These are phyloP conservation scores for Calycina herbarum DNA, from an alignment of 2,329 filamentous ascomycete genomes.

Conservation along the genomic window DNA sequence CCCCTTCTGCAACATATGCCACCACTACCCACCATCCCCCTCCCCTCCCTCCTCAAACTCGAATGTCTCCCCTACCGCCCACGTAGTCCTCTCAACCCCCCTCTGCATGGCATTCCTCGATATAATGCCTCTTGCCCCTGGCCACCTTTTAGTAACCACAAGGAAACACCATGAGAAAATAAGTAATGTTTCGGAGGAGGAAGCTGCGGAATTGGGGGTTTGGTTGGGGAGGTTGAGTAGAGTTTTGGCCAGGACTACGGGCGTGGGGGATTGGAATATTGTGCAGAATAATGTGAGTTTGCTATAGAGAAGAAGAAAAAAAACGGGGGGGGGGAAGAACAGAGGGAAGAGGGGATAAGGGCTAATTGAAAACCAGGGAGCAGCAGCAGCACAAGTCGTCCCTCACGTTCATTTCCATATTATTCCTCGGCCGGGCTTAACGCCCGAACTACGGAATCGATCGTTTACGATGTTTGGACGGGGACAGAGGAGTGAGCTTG, in stretches of 20 bases:
- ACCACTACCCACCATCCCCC: conserved; percentile 44
- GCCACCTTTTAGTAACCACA: conserved; percentile 81
- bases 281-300: conserved; percentile 83
- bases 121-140: conserved; percentile 81
- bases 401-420: conserved; percentile 94
- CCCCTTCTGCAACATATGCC: conserved; percentile 63
- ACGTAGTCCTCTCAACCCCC: conserved; percentile 75
- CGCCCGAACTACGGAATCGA: conserved; percentile 53
- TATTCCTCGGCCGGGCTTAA: conserved; percentile 74
- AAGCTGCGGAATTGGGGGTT: conserved; percentile 66
- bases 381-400: conserved; percentile 86
- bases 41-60: conserved; percentile 44
- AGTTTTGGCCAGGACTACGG: conserved; percentile 68
- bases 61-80: conserved; percentile 42
- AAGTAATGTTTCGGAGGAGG: conserved; percentile 62
- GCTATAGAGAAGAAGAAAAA: background rate
- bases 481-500: conserved; percentile 70
- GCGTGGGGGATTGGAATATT: conserved; percentile 86
- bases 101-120: conserved; percentile 85
- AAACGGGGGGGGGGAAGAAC: no score
- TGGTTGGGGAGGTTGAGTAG: conserved; percentile 71
- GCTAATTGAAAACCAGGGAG: conserved; percentile 47
- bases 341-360: background rate
- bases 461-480: conserved; percentile 80
- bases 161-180: conserved; percentile 77